Evolutionary conservation across 208 protist genomes (phyloP).

Genomic region (Zelonia costaricensis): DNA sequence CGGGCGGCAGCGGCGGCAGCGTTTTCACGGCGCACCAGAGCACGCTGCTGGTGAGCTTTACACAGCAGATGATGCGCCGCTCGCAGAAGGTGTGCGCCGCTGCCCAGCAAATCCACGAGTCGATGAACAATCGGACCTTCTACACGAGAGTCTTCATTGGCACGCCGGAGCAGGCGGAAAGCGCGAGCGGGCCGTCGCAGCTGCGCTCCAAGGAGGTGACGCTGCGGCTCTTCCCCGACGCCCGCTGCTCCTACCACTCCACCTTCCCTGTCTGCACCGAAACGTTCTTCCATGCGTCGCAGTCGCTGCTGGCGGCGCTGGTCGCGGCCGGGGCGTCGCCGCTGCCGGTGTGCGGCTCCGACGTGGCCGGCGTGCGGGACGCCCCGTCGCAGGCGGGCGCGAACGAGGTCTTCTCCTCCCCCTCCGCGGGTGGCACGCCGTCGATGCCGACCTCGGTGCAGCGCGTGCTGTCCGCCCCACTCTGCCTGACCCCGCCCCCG

Average conservation of each 20-base stretch:
- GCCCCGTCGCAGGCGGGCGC: neutral
- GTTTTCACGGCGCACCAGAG: constrained; percentile 29
- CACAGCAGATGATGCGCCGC: constrained; percentile 17
- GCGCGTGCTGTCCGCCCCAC: too few species aligned
- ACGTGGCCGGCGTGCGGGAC: neutral
- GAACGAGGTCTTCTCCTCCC: too few species aligned
- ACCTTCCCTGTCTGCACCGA: constrained; percentile 25
- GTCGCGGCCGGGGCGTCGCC: neutral
- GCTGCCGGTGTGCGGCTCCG: neutral
- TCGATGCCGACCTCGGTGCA: too few species aligned
- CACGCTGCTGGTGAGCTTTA: constrained; percentile 23
- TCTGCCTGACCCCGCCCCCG: too few species aligned
- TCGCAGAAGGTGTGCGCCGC: constrained; percentile 8
- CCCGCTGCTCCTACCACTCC: constrained; percentile 30
- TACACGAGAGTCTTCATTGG: constrained; percentile 14
- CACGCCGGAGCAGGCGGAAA: neutral
- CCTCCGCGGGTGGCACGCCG: too few species aligned
- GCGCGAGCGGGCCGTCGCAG: neutral
- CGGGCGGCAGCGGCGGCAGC: neutral
- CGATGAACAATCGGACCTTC: constrained; percentile 15
- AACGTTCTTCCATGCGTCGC: constrained; percentile 18
- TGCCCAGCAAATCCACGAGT: constrained; percentile 18
- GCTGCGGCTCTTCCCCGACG: constrained; percentile 17
- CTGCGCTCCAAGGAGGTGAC: constrained; percentile 23
- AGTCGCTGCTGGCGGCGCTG: constrained; percentile 10